A percentile compares a stretch with the other conserved stretches of the same genome.
Conservation (phyloP, 2,329 filamentous ascomycete genomes). For the Pseudohalonectria lignicola region DNA sequence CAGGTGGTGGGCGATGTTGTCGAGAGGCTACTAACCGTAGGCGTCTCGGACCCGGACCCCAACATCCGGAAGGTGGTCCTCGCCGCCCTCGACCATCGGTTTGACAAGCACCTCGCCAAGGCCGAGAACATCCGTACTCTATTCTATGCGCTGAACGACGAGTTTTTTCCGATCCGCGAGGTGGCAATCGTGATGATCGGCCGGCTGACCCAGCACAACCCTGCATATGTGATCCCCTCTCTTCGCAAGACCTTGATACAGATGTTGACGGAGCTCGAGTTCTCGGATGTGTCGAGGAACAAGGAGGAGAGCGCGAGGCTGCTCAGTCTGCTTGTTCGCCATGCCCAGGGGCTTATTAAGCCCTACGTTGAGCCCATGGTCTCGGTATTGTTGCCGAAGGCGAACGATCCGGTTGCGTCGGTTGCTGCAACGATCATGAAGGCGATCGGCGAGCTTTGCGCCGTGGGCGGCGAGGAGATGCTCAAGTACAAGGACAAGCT, state of each 20-base stretch:
- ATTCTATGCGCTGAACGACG: constrained; percentile 92
- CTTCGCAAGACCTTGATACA: constrained; percentile 92
- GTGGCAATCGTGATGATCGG: constrained; percentile 95
- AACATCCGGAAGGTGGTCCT: constrained; percentile 85
- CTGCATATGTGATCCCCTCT: constrained; percentile 94
- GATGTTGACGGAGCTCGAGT: constrained; percentile 90
- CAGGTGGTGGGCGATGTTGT: constrained; percentile 98
- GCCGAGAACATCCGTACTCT: constrained; percentile 94
- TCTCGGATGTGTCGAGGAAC: constrained; percentile 84
- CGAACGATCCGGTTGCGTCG: constrained; percentile 70
- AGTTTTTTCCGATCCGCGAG: constrained; percentile 84
- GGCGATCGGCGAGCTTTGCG: constrained; percentile 87
- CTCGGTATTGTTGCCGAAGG: constrained; percentile 85
- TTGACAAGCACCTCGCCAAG: constrained; percentile 93
- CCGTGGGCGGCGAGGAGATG: constrained; percentile 91
- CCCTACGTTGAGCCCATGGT: constrained; percentile 97
- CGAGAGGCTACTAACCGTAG: constrained; percentile 88
- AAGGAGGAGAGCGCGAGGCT: constrained; percentile 95
- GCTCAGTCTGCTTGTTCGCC: constrained; percentile 83
- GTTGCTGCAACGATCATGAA: constrained; percentile 93
- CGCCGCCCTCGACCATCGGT: constrained; percentile 80
- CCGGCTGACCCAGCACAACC: constrained; percentile 80
- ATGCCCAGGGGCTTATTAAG: constrained; percentile 85
- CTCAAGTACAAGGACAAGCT: constrained; percentile 79
- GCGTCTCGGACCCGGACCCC: constrained; percentile 82